A percentile compares a stretch with the other conserved stretches of the same genome.
Conservation (phyloP, 257 asterid species). For the Solanum clarkiae region DNA sequence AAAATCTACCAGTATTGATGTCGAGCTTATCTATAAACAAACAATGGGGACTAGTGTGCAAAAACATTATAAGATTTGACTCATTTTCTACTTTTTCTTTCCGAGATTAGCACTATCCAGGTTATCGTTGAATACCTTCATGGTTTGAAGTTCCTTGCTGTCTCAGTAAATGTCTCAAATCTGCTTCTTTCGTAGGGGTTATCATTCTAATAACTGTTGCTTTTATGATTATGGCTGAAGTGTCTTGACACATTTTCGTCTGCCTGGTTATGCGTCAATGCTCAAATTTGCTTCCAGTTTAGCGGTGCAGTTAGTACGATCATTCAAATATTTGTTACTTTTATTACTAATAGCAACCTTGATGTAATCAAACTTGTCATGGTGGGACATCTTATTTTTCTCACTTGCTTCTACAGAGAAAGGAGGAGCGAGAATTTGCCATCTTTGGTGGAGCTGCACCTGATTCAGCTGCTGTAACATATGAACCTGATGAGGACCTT, state of each 20-base stretch:
- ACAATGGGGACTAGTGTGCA: background rate
- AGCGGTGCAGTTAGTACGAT: background rate
- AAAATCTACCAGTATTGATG: background rate
- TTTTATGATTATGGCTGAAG: background rate
- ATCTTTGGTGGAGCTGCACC: slow-evolving; percentile 57
- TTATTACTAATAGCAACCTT: background rate
- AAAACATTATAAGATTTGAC: background rate
- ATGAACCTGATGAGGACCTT: slow-evolving; percentile 21
- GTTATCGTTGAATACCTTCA: background rate
- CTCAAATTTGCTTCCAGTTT: background rate
- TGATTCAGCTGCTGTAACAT: slow-evolving; percentile 24
- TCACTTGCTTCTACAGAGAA: slow-evolving; percentile 39
- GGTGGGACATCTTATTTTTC: background rate
- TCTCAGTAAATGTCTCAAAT: background rate
- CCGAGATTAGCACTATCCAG: background rate
- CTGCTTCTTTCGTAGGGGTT: background rate
- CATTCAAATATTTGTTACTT: background rate
- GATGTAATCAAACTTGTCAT: background rate
- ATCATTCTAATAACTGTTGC: background rate
- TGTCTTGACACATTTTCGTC: background rate
- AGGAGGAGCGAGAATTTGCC: slow-evolving; percentile 61
- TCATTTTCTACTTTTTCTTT: background rate
- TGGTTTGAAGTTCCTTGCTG: background rate
- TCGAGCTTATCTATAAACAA: background rate
- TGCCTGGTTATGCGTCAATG: background rate